phyloP scores from a whole-genome alignment of 2,329 filamentous ascomycete species.

The Neoscytalidium dimidiatum region DNA sequence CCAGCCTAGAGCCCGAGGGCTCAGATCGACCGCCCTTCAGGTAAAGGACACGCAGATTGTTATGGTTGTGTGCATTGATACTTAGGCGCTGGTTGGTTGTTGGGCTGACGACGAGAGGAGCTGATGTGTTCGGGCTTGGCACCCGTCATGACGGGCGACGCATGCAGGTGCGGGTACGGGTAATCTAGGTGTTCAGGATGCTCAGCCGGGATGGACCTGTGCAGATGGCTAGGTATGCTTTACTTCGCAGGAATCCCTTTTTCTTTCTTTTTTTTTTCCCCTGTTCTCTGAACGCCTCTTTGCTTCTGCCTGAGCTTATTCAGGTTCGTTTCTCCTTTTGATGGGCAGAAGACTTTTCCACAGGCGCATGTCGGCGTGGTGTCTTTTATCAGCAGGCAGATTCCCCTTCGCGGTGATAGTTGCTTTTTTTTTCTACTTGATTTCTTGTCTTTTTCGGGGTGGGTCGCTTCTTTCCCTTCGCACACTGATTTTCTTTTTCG shows the following conservation, averaged over 20 bases:
- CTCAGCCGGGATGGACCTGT: conserved; percentile 11
- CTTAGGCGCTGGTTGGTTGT: conserved; percentile 1
- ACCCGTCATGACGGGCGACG: background rate
- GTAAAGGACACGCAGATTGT: conserved; percentile 5
- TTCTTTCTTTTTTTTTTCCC: background rate
- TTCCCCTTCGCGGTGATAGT: conserved; percentile 20
- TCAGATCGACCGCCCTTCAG: conserved; percentile 34
- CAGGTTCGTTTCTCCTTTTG: background rate
- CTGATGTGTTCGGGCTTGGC: conserved; percentile 11
- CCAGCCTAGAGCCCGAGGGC: conserved; percentile 38
- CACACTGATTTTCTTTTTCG: background rate
- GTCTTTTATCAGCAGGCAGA: conserved; percentile 16
- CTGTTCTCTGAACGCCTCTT: background rate
- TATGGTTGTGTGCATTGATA: background rate
- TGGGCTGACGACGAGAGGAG: background rate
- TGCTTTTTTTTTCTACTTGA: background rate
- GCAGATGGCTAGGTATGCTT: conserved; percentile 11
- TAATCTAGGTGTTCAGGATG: background rate
- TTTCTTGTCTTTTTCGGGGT: background rate
- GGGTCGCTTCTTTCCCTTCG: background rate
- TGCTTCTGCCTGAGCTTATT: conserved; percentile 2
- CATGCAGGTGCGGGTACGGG: conserved; percentile 6
- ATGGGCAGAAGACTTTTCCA: background rate
- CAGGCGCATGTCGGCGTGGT: conserved; percentile 16
- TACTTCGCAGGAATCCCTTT: background rate